Evolutionary conservation across 768 basidiomycete genomes (phyloP).

Genomic region (Xanthoconium stramineum): DNA sequence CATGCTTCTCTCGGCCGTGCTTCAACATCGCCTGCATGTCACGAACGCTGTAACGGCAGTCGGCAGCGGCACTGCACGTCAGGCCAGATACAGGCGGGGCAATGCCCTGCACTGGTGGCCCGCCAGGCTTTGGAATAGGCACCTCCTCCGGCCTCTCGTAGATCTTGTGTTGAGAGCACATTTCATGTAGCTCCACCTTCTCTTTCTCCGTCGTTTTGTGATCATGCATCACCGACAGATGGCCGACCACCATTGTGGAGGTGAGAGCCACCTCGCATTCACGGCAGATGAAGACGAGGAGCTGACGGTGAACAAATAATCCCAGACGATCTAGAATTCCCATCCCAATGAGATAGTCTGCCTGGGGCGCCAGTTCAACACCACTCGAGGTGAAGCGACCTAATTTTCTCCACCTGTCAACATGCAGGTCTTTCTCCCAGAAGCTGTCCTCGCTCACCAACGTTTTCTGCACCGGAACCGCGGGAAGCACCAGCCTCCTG

Average conservation of each 20-base stretch:
- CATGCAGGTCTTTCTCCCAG: neutral
- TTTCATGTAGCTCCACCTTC: neutral
- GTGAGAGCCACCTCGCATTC: neutral
- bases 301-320: neutral
- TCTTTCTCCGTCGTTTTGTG: neutral
- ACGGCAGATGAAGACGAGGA: neutral
- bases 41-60: neutral
- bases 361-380: neutral
- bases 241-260: neutral
- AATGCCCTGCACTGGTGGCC: conserved; percentile 1
- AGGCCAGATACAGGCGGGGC: neutral
- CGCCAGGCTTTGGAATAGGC: neutral
- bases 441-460: neutral
- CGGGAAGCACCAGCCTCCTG: neutral
- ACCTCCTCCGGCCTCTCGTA: neutral
- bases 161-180: neutral
- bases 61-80: neutral
- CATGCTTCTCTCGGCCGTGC: conserved; percentile 1
- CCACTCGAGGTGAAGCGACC: neutral
- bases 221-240: neutral
- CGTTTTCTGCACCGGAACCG: neutral
- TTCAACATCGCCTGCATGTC: conserved; percentile 2
- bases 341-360: neutral
- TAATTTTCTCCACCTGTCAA: neutral
- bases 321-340: neutral